phyloP scores from a whole-genome alignment of 2,329 filamentous ascomycete species.

The Pseudopithomyces chartarum region DNA sequence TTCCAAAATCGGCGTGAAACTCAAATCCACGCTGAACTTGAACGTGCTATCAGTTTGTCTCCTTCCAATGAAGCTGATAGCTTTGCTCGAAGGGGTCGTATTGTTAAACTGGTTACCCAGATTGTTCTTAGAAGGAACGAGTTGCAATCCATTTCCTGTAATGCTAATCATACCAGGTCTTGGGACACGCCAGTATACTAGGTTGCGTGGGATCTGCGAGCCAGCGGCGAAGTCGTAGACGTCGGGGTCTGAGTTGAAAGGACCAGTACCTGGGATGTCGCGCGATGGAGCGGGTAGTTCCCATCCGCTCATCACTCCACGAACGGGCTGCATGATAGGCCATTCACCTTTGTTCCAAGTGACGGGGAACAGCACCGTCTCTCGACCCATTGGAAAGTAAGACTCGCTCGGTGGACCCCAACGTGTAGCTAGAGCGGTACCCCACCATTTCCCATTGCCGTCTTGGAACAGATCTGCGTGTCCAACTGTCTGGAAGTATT shows the following conservation, averaged over 20 bases:
- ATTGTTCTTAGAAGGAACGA: constrained; percentile 57
- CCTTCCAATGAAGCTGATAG: constrained; percentile 57
- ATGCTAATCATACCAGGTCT: constrained; percentile 43
- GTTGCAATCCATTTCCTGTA: constrained; percentile 14
- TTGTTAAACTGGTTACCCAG: constrained; percentile 56
- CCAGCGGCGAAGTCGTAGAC: constrained; percentile 52
- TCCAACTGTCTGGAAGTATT: constrained; percentile 42
- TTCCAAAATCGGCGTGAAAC: not conserved
- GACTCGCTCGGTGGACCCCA: constrained; percentile 14
- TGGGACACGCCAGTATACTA: constrained; percentile 60
- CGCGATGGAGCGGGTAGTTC: not conserved
- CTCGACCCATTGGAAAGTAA: constrained; percentile 35
- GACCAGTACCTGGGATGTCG: not conserved
- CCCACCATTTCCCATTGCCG: constrained; percentile 29
- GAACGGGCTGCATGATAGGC: constrained; percentile 50
- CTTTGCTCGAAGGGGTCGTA: constrained; percentile 51
- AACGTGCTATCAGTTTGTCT: constrained; percentile 61
- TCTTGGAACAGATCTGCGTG: constrained; percentile 38
- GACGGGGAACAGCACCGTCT: constrained; percentile 30
- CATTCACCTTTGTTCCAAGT: constrained; percentile 43
- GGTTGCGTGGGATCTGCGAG: constrained; percentile 53
- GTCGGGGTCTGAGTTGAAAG: constrained; percentile 43
- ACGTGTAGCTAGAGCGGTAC: constrained; percentile 26
- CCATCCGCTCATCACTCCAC: constrained; percentile 51
- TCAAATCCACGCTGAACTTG: constrained; percentile 54